These are phyloP conservation scores for Ceratobasidium sp. DNA, from an alignment of 1,284 basidiomycete genomes.

Conservation along the genomic window DNA sequence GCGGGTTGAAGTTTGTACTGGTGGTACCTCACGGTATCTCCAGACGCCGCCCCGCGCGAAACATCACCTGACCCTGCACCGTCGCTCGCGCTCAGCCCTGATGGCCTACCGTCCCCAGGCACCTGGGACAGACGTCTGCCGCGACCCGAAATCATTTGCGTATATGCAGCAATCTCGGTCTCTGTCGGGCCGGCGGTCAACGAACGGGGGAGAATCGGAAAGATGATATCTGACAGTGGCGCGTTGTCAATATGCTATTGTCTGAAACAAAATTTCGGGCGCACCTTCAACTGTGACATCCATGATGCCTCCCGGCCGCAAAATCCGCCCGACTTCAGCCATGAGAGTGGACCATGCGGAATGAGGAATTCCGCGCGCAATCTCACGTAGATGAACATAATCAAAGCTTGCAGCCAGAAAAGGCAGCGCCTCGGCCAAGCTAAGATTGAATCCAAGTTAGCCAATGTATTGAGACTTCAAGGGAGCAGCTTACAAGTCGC, in stretches of 20 bases:
- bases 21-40: constrained; percentile 14
- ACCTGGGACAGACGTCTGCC: not conserved
- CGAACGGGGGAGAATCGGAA: constrained; percentile 34
- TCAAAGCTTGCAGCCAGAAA: constrained; percentile 40
- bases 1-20: not conserved
- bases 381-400: constrained; percentile 39
- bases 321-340: constrained; percentile 36
- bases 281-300: constrained; percentile 41
- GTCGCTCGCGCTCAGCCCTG: constrained; percentile 1
- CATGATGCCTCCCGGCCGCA: constrained; percentile 37
- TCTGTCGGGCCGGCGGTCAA: constrained; percentile 20
- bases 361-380: constrained; percentile 36
- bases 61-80: not conserved
- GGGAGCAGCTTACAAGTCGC: constrained; percentile 44
- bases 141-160: not conserved
- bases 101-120: not conserved
- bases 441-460: too few relatives aligned
- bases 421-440: constrained; percentile 34
- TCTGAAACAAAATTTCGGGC: not conserved
- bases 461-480: not conserved
- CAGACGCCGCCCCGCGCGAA: constrained; percentile 24
- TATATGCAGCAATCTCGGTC: constrained; percentile 9
- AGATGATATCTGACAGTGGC: constrained; percentile 42
- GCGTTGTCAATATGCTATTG: not conserved
- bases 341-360: constrained; percentile 16